These are phyloP conservation scores for Fusarium lyarnte DNA, from an alignment of 2,329 filamentous ascomycete genomes.

Conservation along the genomic window DNA sequence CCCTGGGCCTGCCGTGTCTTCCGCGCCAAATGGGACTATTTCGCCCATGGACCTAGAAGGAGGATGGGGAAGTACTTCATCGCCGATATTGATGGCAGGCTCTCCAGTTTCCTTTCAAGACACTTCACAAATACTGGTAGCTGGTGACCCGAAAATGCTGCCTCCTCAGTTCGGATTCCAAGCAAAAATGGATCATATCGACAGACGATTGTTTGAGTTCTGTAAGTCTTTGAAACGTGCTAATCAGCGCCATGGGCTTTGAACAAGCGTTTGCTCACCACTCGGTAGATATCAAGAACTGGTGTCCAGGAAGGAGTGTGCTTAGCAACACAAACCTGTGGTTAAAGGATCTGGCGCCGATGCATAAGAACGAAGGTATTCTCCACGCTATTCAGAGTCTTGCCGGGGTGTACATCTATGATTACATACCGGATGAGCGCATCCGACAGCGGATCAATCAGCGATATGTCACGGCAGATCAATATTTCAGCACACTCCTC, in stretches of 20 bases:
- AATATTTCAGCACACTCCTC: constrained; percentile 45
- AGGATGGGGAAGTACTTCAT: constrained; percentile 15
- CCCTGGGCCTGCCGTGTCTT: constrained; percentile 4
- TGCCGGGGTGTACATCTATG: constrained; percentile 54
- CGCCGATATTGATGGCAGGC: not conserved
- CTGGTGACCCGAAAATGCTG: constrained; percentile 37
- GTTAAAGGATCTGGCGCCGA: constrained; percentile 52
- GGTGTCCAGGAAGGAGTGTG: constrained; percentile 54
- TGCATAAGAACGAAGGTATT: constrained; percentile 50
- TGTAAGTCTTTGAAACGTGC: constrained; percentile 42
- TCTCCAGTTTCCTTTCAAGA: constrained; percentile 18
- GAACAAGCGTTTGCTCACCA: not conserved
- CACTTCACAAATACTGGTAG: constrained; percentile 1
- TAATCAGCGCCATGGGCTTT: not conserved
- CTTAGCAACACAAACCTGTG: constrained; percentile 52
- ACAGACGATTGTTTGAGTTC: constrained; percentile 48
- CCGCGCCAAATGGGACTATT: not conserved
- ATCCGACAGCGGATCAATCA: constrained; percentile 48
- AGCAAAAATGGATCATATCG: constrained; percentile 48
- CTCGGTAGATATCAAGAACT: constrained; percentile 49
- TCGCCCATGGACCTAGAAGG: constrained; percentile 18
- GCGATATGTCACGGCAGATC: constrained; percentile 46
- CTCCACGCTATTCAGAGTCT: constrained; percentile 52
- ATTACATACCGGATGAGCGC: constrained; percentile 49
- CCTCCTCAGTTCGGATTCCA: constrained; percentile 47